A percentile compares a stretch with the other conserved stretches of the same genome.
These are phyloP conservation scores for Eustoma russellianum DNA, from an alignment of 257 asterid species.

Conservation along the genomic window DNA sequence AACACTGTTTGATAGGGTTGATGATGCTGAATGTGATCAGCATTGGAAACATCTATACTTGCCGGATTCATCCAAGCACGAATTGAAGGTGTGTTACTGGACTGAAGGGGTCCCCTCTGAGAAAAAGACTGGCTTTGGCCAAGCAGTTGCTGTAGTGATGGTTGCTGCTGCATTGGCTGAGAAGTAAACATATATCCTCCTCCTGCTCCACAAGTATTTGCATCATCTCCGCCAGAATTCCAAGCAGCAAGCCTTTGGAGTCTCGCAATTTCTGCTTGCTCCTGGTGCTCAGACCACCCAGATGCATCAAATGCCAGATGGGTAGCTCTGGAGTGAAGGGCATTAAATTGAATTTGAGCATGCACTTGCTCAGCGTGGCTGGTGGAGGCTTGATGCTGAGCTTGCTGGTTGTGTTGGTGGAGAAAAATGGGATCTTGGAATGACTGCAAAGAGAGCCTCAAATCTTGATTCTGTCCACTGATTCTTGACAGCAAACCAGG, in stretches of 20 bases:
- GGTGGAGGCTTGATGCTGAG: conserved; percentile 22
- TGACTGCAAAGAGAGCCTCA: conserved; percentile 87
- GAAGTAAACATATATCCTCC: conserved; percentile 50
- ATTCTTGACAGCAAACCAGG: conserved; percentile 45
- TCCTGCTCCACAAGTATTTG: conserved; percentile 23
- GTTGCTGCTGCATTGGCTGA: conserved; percentile 42
- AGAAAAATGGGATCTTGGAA: conserved; percentile 64
- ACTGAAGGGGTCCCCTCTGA: conserved; percentile 99
- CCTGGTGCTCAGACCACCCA: conserved; percentile 60
- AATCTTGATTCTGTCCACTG: conserved; percentile 55
- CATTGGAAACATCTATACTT: conserved; percentile 27
- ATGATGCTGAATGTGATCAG: conserved; percentile 41
- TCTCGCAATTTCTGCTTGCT: conserved; percentile 34
- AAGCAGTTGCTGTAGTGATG: conserved; percentile 52
- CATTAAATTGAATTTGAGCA: conserved; percentile 24
- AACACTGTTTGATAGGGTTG: conserved; percentile 38
- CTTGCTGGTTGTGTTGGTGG: conserved; percentile 38
- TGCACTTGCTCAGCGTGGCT: conserved; percentile 30
- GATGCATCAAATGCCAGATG: conserved; percentile 49
- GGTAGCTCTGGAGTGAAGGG: conserved; percentile 44
- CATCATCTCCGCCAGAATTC: conserved; percentile 46
- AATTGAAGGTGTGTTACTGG: conserved; percentile 94
- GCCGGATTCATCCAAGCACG: conserved; percentile 95
- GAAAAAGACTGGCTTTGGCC: conserved; percentile 57
- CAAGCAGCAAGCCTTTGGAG: conserved; percentile 50